phyloP scores from a whole-genome alignment of 805 yeast species.

The Lipomyces japonicus region DNA sequence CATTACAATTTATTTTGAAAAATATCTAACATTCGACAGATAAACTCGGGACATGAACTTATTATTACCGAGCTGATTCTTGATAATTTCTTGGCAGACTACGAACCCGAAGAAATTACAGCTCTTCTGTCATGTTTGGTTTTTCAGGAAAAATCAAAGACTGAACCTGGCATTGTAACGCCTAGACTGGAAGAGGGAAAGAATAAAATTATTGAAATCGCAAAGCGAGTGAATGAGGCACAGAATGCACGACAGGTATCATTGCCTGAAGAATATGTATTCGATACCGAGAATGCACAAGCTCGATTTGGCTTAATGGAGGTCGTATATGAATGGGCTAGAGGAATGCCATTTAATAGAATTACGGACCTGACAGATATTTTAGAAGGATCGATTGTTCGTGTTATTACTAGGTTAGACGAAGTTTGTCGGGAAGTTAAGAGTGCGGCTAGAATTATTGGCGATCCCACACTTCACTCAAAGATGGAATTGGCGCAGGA shows the following conservation, averaged over 20 bases:
- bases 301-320: slow-evolving; percentile 80
- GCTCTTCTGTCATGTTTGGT: slow-evolving; percentile 89
- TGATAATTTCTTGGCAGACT: slow-evolving; percentile 88
- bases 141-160: slow-evolving; percentile 76
- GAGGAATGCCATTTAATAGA: slow-evolving; percentile 86
- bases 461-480: slow-evolving; percentile 82
- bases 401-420: slow-evolving; percentile 90
- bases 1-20: too few species aligned
- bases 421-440: slow-evolving; percentile 93
- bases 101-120: slow-evolving; percentile 95
- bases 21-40: slow-evolving; percentile 26
- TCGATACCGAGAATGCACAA: slow-evolving; percentile 53
- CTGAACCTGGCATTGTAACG: slow-evolving; percentile 59
- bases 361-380: slow-evolving; percentile 86
- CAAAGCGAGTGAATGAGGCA: slow-evolving; percentile 56
- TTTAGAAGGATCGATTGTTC: slow-evolving; percentile 93
- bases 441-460: slow-evolving; percentile 89
- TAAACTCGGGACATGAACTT: slow-evolving; percentile 87
- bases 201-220: slow-evolving; percentile 64
- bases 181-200: slow-evolving; percentile 70
- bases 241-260: slow-evolving; percentile 63
- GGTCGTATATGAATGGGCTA: slow-evolving; percentile 97
- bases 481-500: slow-evolving; percentile 94
- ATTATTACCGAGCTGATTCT: slow-evolving; percentile 82
- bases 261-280: slow-evolving; percentile 77